phyloP scores from a whole-genome alignment of 108 stramenopile species.

The Poteriospumella lacustris region DNA sequence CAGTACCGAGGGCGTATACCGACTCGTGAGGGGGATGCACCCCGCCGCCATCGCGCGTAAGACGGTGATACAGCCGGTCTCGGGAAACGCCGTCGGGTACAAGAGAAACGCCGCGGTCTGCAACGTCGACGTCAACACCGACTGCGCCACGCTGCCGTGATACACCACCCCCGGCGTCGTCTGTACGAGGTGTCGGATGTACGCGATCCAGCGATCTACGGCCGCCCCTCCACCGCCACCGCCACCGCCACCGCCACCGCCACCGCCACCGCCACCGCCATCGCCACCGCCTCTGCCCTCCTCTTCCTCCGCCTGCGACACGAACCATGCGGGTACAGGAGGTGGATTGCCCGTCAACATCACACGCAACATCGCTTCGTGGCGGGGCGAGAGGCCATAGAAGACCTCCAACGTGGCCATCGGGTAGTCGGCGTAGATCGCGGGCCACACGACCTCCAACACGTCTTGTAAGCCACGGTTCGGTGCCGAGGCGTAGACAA shows the following conservation, averaged over 20 bases:
- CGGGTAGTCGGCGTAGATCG: conserved; percentile 31
- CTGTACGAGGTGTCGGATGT: no score
- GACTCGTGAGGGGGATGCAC: conserved; percentile 52
- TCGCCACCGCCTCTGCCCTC: no score
- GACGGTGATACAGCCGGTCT: conserved; percentile 55
- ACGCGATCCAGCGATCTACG: no score
- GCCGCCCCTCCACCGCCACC: no score
- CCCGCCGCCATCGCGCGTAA: conserved; percentile 58
- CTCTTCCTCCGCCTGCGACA: no score
- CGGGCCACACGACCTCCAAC: conserved; percentile 37
- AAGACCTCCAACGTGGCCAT: conserved; percentile 41
- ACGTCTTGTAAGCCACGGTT: conserved; percentile 45
- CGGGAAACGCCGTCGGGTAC: conserved; percentile 52
- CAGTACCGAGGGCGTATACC: conserved; percentile 16
- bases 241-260: no score
- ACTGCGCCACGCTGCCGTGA: conserved; percentile 50
- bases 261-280: no score
- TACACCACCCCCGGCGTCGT: conserved; percentile 46
- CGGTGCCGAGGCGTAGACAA: conserved; percentile 51
- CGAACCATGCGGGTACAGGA: no score
- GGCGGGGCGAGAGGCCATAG: conserved; percentile 57
- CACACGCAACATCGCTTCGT: no score
- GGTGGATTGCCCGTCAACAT: no score
- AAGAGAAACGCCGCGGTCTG: conserved; percentile 48
- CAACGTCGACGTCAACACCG: conserved; percentile 35